phyloP scores from a whole-genome alignment of 1,139 yeast genomes.

The Pneumocystis murina region DNA sequence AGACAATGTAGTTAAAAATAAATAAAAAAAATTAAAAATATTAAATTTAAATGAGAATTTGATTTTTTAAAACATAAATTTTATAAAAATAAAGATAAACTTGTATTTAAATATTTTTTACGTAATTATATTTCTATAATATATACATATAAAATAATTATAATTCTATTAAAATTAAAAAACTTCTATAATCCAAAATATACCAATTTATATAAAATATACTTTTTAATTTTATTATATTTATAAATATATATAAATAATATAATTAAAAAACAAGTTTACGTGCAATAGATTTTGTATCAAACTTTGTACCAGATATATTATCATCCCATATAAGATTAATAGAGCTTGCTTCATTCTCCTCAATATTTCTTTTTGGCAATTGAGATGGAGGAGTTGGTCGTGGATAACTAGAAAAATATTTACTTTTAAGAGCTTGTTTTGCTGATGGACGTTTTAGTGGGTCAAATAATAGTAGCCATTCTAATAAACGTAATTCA shows the following conservation, averaged over 20 bases:
- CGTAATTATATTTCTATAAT: no score
- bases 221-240: not conserved
- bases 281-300: not conserved
- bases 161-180: not conserved
- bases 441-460: slow-evolving; percentile 9
- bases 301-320: not conserved
- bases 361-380: not conserved
- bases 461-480: slow-evolving; percentile 8
- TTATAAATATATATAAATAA: not conserved
- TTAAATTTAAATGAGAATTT: no score
- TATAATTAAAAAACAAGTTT: not conserved
- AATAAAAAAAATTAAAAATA: not conserved
- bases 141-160: not conserved
- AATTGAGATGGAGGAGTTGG: slow-evolving; percentile 5
- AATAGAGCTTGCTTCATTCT: not conserved
- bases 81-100: no score
- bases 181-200: not conserved
- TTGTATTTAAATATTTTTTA: no score
- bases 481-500: slow-evolving; percentile 4
- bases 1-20: not conserved
- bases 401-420: slow-evolving; percentile 7
- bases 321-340: not conserved
- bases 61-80: no score
- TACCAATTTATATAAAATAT: not conserved
- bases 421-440: slow-evolving; percentile 8